Conservation (phyloP, 2,329 filamentous ascomycete genomes). For the Dactylellina cionopaga region DNA sequence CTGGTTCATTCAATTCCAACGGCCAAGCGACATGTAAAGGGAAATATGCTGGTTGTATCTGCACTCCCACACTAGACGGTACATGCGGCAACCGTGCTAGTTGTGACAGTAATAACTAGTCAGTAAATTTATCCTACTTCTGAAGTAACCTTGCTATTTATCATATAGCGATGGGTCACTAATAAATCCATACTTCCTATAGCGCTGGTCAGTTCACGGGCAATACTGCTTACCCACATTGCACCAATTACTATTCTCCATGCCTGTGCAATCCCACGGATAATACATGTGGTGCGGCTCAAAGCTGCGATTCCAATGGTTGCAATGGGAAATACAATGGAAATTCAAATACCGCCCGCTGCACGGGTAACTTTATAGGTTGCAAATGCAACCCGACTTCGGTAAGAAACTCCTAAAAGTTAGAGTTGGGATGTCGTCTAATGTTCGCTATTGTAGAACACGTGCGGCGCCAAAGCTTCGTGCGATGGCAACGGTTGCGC, state of each 20-base stretch:
- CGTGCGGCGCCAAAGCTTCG: not conserved
- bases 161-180: too few relatives aligned
- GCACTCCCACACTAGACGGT: not conserved
- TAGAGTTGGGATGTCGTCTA: not conserved
- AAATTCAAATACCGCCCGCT: not conserved
- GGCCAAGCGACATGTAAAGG: constrained; percentile 19
- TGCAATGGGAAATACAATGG: constrained; percentile 21
- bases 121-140: too few relatives aligned
- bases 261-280: constrained; percentile 20
- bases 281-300: constrained; percentile 2
- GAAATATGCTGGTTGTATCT: constrained; percentile 26
- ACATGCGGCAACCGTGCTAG: constrained; percentile 6
- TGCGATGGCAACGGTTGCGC: not conserved
- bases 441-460: not conserved
- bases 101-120: constrained; percentile 8
- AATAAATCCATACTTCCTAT: too few relatives aligned
- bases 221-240: constrained; percentile 18
- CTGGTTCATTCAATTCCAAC: constrained; percentile 1
- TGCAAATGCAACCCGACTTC: constrained; percentile 8
- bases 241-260: constrained; percentile 12
- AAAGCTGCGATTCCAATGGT: constrained; percentile 13
- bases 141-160: too few relatives aligned
- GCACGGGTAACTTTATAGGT: constrained; percentile 11
- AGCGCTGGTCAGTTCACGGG: constrained; percentile 1
- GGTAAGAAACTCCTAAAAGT: not conserved